These are phyloP conservation scores for Torulaspora microellipsoides DNA, from an alignment of 805 yeast species.

Conservation along the genomic window DNA sequence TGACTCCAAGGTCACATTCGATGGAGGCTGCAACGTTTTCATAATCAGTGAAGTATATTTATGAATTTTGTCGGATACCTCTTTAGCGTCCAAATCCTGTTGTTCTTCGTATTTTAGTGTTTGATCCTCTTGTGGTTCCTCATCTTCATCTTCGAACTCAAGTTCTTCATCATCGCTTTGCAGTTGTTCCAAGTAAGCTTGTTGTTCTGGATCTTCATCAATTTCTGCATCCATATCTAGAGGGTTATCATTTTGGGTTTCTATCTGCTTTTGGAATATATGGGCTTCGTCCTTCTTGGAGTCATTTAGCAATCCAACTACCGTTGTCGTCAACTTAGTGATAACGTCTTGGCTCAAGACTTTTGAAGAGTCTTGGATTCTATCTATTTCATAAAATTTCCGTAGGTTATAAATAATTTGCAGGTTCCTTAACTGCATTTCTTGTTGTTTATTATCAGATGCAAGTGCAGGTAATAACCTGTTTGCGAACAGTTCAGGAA, in stretches of 20 bases:
- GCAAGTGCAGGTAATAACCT: conserved; percentile 8
- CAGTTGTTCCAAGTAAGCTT: conserved; percentile 23
- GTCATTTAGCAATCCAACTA: not conserved
- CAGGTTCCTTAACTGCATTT: not conserved
- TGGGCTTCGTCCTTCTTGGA: conserved; percentile 1
- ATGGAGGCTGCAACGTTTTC: no score
- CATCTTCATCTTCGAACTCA: conserved; percentile 12
- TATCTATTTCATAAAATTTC: conserved; percentile 4
- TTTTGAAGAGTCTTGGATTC: no score
- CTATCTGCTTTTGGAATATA: no score
- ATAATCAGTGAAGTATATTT: no score
- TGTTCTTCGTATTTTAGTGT: conserved; percentile 13
- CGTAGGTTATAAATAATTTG: conserved; percentile 6
- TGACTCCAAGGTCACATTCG: no score
- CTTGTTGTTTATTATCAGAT: not conserved
- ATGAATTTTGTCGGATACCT: not conserved
- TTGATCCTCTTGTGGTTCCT: conserved; percentile 11
- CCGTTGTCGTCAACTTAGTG: no score
- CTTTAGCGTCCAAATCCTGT: not conserved
- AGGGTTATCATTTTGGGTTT: no score
- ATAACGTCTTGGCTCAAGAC: no score
- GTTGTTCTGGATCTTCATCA: conserved; percentile 22
- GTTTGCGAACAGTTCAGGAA: conserved; percentile 1
- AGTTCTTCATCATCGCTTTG: conserved; percentile 14
- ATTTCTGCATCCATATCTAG: conserved; percentile 1